Evolutionary conservation across 139 green algal genomes (phyloP), one percentile per base, ranked within the genome.

Genomic region (Auxenochlorella pyrenoidosa): DNA sequence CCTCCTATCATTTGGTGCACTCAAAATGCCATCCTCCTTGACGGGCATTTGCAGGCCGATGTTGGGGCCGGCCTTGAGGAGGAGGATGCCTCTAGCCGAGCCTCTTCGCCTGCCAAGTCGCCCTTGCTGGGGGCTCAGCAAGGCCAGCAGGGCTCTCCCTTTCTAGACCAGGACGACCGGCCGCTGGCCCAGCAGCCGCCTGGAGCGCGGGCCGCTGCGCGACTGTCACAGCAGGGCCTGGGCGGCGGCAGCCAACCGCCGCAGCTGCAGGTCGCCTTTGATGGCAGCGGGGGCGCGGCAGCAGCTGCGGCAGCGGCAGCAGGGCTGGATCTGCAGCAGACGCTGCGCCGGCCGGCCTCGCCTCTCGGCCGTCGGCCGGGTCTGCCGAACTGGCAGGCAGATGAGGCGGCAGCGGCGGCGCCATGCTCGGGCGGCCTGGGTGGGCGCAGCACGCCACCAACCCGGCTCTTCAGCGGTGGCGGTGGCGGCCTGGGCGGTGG

Each of bases 51-150:
- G 63, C 80, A 85, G 80, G 41, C 72, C 1, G n/a, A 76, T 18
- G 66, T 40, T 6, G 66, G 66, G 15, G 63, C 38, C 16, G 70
- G 34, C 43, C 32, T 78, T 0, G 82, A 77, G 0, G 84, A 81
- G 21, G 84, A 88, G 26, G 75, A 88, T 54, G 84, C 71, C 5
- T 83, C 72, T 75, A 82, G 65, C 54, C 73, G 84, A 15, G 84
- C 84, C 19, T 88, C 84, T 21, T 88, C 84, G 5, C 84, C 84
- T 26, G 47, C 84, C 59, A 88, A 88, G 32, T 88, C 84, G 2
- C 84, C 73, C 13, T 73, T 88, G 19, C 21, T 71, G 12, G n/a
- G 28, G 44, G 76, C 43, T 1, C 66, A 73, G 66, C 66, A 73
- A 19, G 75, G 75, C 43, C 30, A 65, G 18, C 41, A 78, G 24